phyloP scores from a whole-genome alignment of 352 stramenopile genomes.

The Stramenopiles sp. region DNA sequence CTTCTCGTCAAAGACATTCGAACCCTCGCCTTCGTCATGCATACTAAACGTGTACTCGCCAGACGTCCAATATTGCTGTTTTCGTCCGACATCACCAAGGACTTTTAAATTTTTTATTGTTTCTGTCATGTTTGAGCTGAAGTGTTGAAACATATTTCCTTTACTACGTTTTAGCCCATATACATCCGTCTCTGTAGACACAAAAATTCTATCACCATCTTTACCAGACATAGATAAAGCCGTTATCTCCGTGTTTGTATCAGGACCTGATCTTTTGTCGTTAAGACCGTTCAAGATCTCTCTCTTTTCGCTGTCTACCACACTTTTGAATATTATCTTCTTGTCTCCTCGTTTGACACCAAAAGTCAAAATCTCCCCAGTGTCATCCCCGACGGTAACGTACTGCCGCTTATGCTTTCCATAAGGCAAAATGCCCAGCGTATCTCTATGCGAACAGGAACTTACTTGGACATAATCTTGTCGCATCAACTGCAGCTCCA shows the following conservation, averaged over 20 bases:
- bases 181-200: background rate
- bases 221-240: background rate
- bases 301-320: background rate
- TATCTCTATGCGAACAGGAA: background rate
- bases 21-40: background rate
- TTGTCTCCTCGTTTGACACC: background rate
- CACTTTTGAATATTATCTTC: background rate
- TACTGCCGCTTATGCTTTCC: background rate
- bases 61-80: background rate
- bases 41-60: background rate
- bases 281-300: background rate
- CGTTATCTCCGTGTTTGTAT: background rate
- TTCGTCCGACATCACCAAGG: too few relatives aligned
- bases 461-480: background rate
- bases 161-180: background rate
- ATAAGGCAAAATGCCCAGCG: background rate
- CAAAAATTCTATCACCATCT: background rate
- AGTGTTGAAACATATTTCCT: background rate
- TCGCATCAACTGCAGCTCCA: background rate
- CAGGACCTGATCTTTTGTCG: background rate
- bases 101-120: background rate
- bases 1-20: background rate
- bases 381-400: background rate
- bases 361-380: background rate
- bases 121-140: background rate